Conservation (phyloP, 371 early-diverging fungal species). For the Mortierella sp. region DNA sequence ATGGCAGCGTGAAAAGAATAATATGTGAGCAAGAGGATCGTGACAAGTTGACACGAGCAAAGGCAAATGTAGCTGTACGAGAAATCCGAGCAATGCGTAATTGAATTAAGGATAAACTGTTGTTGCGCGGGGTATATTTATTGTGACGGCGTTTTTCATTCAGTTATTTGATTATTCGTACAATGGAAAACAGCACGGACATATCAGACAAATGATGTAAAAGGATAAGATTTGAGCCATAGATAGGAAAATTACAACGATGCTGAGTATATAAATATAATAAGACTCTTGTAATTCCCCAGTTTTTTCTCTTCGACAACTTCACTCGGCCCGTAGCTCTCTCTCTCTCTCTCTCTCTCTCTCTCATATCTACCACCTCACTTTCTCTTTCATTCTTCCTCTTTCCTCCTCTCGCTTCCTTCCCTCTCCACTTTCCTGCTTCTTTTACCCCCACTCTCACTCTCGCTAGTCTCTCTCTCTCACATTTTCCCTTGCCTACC, state of each 20-base stretch:
- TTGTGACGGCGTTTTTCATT: not conserved
- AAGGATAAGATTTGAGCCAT: no score
- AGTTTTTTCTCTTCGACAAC: not conserved
- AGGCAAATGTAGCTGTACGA: no score
- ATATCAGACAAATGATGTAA: not conserved
- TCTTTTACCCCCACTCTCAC: not conserved
- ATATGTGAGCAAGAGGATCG: not conserved
- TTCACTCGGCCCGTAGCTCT: not conserved
- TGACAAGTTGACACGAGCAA: no score
- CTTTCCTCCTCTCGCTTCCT: not conserved
- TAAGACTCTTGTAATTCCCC: not conserved
- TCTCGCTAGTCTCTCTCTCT: slow-evolving; percentile 2
- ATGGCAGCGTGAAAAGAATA: not conserved
- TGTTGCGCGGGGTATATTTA: not conserved
- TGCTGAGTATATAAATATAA: not conserved
- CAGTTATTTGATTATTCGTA: no score
- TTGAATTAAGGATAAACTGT: not conserved
- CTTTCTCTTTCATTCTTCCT: not conserved
- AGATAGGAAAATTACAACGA: no score
- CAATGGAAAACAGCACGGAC: not conserved
- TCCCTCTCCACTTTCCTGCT: not conserved
- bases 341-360: not conserved
- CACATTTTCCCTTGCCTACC: not conserved
- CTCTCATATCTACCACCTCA: not conserved
- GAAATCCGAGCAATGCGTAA: no score